Percentiles rank a stretch among this genome's conserved stretches.
Conservation (phyloP, 1,284 basidiomycete genomes). For the Rhodofomes roseus region DNA sequence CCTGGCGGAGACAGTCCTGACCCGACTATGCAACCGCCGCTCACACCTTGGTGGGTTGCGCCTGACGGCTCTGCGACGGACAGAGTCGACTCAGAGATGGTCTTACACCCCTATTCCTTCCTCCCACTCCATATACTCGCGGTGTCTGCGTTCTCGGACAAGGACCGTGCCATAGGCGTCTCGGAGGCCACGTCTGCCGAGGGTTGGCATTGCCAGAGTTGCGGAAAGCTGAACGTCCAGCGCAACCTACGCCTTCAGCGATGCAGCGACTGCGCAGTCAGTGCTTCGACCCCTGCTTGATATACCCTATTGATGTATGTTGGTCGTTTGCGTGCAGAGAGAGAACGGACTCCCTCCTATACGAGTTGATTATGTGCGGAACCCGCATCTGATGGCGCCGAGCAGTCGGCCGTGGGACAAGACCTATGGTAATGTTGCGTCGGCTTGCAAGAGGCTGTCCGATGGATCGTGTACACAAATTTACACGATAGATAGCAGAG, state of each 20-base stretch:
- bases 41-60: slow-evolving; percentile 16
- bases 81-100: not conserved
- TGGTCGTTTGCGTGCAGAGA: slow-evolving; percentile 16
- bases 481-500: slow-evolving; percentile 23
- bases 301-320: slow-evolving; percentile 1
- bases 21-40: not conserved
- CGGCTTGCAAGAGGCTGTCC: slow-evolving; percentile 15
- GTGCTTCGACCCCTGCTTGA: slow-evolving; percentile 4
- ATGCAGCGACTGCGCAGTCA: slow-evolving; percentile 32
- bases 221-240: slow-evolving; percentile 38
- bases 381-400: slow-evolving; percentile 22
- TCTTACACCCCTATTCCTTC: slow-evolving; percentile 24
- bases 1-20: slow-evolving; percentile 16
- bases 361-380: slow-evolving; percentile 27
- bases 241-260: slow-evolving; percentile 32
- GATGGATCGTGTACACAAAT: slow-evolving; percentile 30
- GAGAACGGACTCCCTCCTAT: slow-evolving; percentile 21
- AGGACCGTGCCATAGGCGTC: slow-evolving; percentile 6
- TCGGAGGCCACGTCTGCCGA: slow-evolving; percentile 6
- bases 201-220: slow-evolving; percentile 36
- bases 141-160: not conserved
- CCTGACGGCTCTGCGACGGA: not conserved
- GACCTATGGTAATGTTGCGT: slow-evolving; percentile 20
- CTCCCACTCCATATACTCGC: slow-evolving; percentile 31
- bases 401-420: slow-evolving; percentile 26